Evolutionary conservation across 2,329 filamentous ascomycete genomes (phyloP), one percentile per base, ranked within the genome.

Genomic region (Beauveria pseudobassiana): DNA sequence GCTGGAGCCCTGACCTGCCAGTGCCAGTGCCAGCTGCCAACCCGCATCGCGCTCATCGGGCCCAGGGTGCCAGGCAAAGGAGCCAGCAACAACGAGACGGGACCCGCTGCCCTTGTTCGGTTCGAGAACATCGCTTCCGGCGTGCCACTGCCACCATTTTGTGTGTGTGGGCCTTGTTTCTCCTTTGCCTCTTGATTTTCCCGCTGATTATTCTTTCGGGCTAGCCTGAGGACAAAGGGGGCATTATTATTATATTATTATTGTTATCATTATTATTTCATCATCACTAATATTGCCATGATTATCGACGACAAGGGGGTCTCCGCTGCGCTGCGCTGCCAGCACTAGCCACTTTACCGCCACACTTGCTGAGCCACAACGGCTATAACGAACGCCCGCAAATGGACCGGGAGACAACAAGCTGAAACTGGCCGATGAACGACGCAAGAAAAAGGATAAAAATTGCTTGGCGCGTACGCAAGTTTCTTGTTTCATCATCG

Each of bases 111-210:
- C 55, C 56, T 59, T 59, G 56, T 59, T 59, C 56, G 56, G 56
- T 59, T 59, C 56, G 56, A 59, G 56, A 59, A 59, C 46, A 59
- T 59, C 56, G 56, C 56, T 59, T 59, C 56, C 56, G 56, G 56
- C 34, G 34, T 59, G 56, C 56, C 56, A 49, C 43, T 51, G 48
- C 34, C 34, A 28, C 5, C 28, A n/a, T 20, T 12, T 12, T 34
- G 18, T 34, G 30, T 59, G 46, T 24, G 43, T 59, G 56, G 56
- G 30, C 14, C 30, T 10, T 57, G 26, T 55, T 43, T 55, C 18
- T 48, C 16, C 22, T 28, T 45, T 22, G 45, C 30, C 53, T 43
- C 38, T 40, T 53, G 26, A 24, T 26, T 18, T 24, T 18, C 18
- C 43, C 14, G 43, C 43, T 20, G 34, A 12, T 51, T 51, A 30